Base-by-base conservation (phyloP, 805 yeast species). In the Candida pseudofarinosa region DNA sequence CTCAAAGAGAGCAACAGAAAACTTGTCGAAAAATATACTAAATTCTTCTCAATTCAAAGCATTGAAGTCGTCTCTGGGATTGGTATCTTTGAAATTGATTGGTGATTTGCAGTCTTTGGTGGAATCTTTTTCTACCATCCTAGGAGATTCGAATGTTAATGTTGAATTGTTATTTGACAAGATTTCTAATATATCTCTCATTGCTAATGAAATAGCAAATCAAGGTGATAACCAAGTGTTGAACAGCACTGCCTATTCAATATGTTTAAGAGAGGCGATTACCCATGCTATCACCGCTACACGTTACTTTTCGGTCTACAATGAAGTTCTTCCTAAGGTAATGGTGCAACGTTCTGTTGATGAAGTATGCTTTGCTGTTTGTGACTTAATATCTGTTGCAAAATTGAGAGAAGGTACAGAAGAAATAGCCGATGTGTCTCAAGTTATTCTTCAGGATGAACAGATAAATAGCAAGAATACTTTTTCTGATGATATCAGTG, bases 281-380 rank as follows among this genome's bases (percentile, higher is more conserved):
- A 79, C 89, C 14, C 88, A 85, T 61, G 77, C 82, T 0, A 79
- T 91, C 34, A 81, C 96, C 3, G 74, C 88, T 1, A 77, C 90
- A 1, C 74, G 96, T 54, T 87, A 88, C 56, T 85, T 70, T 59
- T 78, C 85, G 0, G 65, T 81, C 8, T 83, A 85, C 51, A 68
- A 76, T 3, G 71, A 74, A n/a, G 55, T 86, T 2, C 63, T 88
- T 42, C 96, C 97, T 0, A 75, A 73, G 41, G 65, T 84, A 16
- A 75, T 88, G 2, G 74, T 89, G 15, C 84, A 88, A 61, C 77
- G 88, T 17, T 83, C 97, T 0, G 65, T 87, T 7, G 76, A 85
- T 35, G 96, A 89, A 54, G 66, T 89, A 30, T 73, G 83, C 5
- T 83, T 81, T 55, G 65, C 83, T 2, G 65, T 83, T 18, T 82